A percentile compares a stretch with the other conserved stretches of the same genome.
These are phyloP conservation scores for Xylariaceae sp. DNA, from an alignment of 2,329 filamentous ascomycete genomes.

Conservation along the genomic window DNA sequence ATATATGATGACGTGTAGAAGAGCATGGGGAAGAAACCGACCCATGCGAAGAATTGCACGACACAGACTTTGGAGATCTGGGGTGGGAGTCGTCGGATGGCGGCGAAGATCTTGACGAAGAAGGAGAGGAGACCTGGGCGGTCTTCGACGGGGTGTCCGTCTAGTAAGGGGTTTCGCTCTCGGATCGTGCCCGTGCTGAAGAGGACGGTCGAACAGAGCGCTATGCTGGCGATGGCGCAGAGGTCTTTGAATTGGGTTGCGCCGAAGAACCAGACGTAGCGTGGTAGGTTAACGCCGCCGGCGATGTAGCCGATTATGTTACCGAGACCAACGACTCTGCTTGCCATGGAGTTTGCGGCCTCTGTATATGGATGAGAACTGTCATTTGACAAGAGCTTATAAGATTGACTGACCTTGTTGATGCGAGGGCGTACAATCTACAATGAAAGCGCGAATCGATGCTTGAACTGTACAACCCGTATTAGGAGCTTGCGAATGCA, in stretches of 20 bases:
- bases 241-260: conserved; percentile 90
- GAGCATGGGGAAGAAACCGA: conserved; percentile 91
- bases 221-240: conserved; percentile 75
- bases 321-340: conserved; percentile 76
- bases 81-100: conserved; percentile 71
- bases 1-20: conserved; percentile 96
- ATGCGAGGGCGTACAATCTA: conserved; percentile 85
- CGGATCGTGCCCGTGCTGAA: conserved; percentile 65
- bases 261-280: conserved; percentile 71
- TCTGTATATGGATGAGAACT: conserved; percentile 41
- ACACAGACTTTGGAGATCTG: conserved; percentile 78
- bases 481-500: conserved; percentile 11
- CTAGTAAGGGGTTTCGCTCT: conserved; percentile 74
- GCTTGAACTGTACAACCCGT: conserved; percentile 63
- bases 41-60: conserved; percentile 83
- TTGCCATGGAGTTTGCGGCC: conserved; percentile 89
- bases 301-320: conserved; percentile 89
- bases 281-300: conserved; percentile 75
- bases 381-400: not conserved
- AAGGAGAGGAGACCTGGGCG: conserved; percentile 68
- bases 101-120: conserved; percentile 71
- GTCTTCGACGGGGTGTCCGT: conserved; percentile 55
- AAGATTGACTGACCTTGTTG: conserved; percentile 57
- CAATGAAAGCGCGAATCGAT: conserved; percentile 83
- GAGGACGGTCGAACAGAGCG: conserved; percentile 62